phyloP scores from a whole-genome alignment of 148 eudicot species.

The Rhododendron simsii region DNA sequence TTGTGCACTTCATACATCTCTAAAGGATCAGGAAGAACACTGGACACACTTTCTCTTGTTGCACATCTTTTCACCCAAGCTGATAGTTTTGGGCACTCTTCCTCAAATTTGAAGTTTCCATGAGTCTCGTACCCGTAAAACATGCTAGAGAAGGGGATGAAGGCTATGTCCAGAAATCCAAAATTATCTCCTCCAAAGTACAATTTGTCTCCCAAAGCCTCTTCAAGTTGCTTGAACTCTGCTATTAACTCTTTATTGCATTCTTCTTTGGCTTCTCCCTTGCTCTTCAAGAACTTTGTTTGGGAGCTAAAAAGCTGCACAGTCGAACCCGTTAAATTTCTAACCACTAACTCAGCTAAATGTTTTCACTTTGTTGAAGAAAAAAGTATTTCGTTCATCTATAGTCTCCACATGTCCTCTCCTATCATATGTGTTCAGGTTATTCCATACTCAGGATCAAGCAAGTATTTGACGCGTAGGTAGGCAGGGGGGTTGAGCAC shows the following conservation, averaged over 20 bases:
- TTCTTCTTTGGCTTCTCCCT: constrained; percentile 2
- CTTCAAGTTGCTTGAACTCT: constrained; percentile 8
- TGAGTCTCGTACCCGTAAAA: background rate
- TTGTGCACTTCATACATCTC: constrained; percentile 2
- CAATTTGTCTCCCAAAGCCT: background rate
- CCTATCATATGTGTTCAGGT: no score
- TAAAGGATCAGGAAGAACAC: background rate
- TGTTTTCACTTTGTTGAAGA: background rate
- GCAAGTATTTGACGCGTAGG: no score
- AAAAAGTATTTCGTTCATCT: no score
- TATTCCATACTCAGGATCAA: no score
- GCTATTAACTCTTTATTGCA: background rate
- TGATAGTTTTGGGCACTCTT: background rate
- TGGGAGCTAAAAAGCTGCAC: constrained; percentile 2
- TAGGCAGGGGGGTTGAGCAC: no score
- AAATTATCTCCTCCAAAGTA: background rate
- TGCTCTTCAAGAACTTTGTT: constrained; percentile 5
- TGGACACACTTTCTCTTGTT: background rate
- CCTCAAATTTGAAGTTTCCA: background rate
- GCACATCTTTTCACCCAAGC: constrained; percentile 2
- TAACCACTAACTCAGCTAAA: background rate
- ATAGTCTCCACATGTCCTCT: no score
- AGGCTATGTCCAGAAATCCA: constrained; percentile 3
- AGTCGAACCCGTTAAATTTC: background rate
- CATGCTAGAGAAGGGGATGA: background rate